These are phyloP conservation scores for Penicillium rolfsii DNA, from an alignment of 2,329 filamentous ascomycete species.

Conservation along the genomic window DNA sequence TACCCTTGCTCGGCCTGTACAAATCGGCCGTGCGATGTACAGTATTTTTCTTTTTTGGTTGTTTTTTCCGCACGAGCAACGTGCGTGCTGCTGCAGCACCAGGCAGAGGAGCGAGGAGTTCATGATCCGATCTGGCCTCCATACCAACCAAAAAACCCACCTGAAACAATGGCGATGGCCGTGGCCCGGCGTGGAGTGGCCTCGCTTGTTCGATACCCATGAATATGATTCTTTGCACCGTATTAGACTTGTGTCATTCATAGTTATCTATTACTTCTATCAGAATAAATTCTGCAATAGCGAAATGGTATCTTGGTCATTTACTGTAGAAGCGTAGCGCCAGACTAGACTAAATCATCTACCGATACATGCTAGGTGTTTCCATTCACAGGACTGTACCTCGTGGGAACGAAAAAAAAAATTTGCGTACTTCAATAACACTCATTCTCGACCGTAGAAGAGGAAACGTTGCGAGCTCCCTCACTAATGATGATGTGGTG, in stretches of 20 bases:
- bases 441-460: background rate
- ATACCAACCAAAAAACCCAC: conserved; percentile 12
- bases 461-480: too few relatives aligned
- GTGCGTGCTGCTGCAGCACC: background rate
- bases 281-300: background rate
- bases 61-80: conserved; percentile 13
- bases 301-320: background rate
- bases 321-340: background rate
- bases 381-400: too few relatives aligned
- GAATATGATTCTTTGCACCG: conserved; percentile 23
- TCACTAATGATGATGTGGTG: too few relatives aligned
- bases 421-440: background rate
- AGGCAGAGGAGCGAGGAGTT: conserved; percentile 1
- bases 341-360: background rate
- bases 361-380: too few relatives aligned
- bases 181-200: conserved; percentile 21
- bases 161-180: conserved; percentile 19
- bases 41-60: conserved; percentile 21
- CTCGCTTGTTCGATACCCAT: conserved; percentile 38
- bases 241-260: background rate
- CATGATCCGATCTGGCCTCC: conserved; percentile 5
- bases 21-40: conserved; percentile 22
- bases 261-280: background rate
- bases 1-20: conserved; percentile 13
- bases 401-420: too few relatives aligned